These are phyloP conservation scores for Oryza rufipogon DNA, from an alignment of 176 grass and related monocot genomes.

Conservation along the genomic window DNA sequence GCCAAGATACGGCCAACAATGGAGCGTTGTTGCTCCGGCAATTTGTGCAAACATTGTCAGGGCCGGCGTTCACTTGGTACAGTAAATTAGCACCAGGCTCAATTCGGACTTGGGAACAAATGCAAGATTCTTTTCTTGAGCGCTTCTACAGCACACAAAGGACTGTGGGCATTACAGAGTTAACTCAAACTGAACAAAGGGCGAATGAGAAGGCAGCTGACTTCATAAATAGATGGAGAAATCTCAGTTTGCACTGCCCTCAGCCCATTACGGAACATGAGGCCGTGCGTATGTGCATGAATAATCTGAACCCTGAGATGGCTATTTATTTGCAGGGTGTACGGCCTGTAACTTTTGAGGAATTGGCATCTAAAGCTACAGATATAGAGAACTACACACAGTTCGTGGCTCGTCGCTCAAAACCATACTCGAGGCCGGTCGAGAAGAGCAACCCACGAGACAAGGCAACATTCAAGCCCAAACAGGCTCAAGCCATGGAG, in stretches of 20 bases:
- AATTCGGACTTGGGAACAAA: background rate
- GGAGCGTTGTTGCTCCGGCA: background rate
- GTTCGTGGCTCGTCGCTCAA: background rate
- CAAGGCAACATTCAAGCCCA: background rate
- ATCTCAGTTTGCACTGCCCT: background rate
- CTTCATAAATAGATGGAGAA: slow-evolving; percentile 12
- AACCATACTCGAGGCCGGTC: background rate
- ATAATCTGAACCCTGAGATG: background rate
- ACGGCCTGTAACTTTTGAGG: background rate
- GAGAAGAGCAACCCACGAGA: background rate
- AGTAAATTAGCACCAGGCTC: background rate
- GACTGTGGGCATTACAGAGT: background rate
- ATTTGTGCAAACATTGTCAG: background rate
- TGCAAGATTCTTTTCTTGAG: background rate
- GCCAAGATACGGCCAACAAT: background rate
- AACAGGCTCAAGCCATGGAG: background rate
- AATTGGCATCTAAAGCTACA: background rate
- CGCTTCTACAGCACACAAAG: background rate
- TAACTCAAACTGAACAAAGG: background rate
- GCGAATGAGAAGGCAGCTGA: background rate
- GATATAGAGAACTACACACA: background rate
- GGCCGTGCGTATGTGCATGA: background rate
- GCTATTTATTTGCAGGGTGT: background rate
- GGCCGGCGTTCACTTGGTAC: background rate
- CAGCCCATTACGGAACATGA: background rate